Conservation (phyloP, 805 yeast genomes). For the Pichia paraexigua region DNA sequence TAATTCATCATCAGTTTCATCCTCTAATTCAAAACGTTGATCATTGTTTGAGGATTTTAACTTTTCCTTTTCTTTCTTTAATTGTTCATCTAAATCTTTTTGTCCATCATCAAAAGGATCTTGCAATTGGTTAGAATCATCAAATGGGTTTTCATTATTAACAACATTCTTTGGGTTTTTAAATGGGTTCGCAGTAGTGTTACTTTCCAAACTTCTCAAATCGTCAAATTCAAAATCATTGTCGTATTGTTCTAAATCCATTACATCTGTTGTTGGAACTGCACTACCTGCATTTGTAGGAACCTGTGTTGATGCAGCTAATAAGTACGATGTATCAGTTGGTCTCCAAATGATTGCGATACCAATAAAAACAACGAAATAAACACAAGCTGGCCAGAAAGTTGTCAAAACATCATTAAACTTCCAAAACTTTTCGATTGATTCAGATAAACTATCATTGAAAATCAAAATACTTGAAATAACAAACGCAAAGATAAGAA, state of each 20-base stretch:
- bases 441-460: conserved; percentile 65
- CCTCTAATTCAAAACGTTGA: conserved; percentile 24
- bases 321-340: conserved; percentile 86
- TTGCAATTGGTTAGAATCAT: conserved; percentile 17
- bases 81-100: conserved; percentile 25
- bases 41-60: conserved; percentile 12
- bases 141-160: conserved; percentile 24
- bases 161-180: conserved; percentile 12
- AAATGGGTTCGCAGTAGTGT: conserved; percentile 24
- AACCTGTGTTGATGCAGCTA: conserved; percentile 89
- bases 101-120: conserved; percentile 12
- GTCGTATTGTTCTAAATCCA: conserved; percentile 31
- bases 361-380: conserved; percentile 73
- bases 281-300: conserved; percentile 48
- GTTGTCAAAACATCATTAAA: conserved; percentile 80
- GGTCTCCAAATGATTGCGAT: conserved; percentile 96
- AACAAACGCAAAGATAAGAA: conserved; percentile 63
- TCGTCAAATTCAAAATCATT: conserved; percentile 56
- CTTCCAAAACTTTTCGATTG: conserved; percentile 87
- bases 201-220: conserved; percentile 42
- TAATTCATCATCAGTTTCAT: conserved; percentile 23
- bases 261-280: conserved; percentile 18
- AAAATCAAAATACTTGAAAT: conserved; percentile 62
- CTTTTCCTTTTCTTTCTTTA: conserved; percentile 24
- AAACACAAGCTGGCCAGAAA: conserved; percentile 92